phyloP scores from a whole-genome alignment of 345 rosid genomes.

The Bretschneidera sinensis region DNA sequence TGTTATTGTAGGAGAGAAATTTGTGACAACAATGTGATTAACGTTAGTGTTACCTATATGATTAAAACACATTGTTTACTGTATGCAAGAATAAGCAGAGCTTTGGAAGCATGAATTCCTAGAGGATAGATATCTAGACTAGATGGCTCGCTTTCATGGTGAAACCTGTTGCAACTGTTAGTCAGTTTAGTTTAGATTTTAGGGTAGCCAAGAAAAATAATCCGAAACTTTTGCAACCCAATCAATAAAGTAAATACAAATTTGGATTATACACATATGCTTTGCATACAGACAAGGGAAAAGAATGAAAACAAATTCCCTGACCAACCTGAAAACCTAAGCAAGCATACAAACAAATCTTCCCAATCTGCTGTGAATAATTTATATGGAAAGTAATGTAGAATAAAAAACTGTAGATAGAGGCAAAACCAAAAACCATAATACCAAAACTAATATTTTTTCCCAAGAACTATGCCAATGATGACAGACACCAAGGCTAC shows the following conservation, averaged over 20 bases:
- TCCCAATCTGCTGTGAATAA: constrained; percentile 10
- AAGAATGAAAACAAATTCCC: constrained; percentile 19
- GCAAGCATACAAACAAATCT: constrained; percentile 13
- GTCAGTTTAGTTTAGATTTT: too few relatives aligned
- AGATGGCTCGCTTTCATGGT: too few relatives aligned
- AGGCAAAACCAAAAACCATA: constrained; percentile 5
- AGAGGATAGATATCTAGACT: too few relatives aligned
- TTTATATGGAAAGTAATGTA: not conserved
- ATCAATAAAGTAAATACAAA: not conserved
- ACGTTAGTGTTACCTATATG: too few relatives aligned
- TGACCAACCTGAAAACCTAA: constrained; percentile 11
- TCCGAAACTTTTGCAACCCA: not conserved
- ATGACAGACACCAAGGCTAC: constrained; percentile 73
- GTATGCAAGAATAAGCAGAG: too few relatives aligned
- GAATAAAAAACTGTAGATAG: not conserved
- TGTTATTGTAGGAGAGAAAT: too few relatives aligned
- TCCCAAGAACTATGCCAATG: constrained; percentile 75
- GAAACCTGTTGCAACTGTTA: too few relatives aligned
- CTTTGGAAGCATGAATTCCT: too few relatives aligned
- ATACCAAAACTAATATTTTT: constrained; percentile 48
- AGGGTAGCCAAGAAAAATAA: too few relatives aligned
- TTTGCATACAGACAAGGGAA: constrained; percentile 8
- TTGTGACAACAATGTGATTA: too few relatives aligned
- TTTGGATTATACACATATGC: not conserved
- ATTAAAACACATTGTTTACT: too few relatives aligned